phyloP scores from a whole-genome alignment of 1,139 yeast species.

The Taiozyma sp. region DNA sequence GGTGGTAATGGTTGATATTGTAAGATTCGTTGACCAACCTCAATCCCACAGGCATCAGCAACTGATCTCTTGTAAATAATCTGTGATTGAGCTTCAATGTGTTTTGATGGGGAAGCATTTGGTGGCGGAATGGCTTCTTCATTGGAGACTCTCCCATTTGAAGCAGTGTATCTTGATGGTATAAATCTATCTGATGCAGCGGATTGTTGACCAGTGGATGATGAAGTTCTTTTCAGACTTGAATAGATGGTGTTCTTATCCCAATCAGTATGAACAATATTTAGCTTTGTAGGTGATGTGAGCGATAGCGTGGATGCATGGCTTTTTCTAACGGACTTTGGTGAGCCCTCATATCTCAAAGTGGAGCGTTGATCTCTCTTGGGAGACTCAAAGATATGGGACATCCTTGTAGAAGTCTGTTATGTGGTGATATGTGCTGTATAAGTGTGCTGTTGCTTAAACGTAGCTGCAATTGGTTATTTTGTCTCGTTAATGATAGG shows the following conservation, averaged over 20 bases:
- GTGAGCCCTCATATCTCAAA: slow-evolving; percentile 15
- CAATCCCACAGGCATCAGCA: slow-evolving; percentile 92
- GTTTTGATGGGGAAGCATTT: slow-evolving; percentile 44
- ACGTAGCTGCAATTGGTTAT: no score
- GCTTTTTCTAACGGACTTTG: slow-evolving; percentile 13
- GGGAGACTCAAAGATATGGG: slow-evolving; percentile 5
- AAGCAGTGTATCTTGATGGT: slow-evolving; percentile 46
- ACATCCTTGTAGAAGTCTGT: background rate
- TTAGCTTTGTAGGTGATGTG: slow-evolving; percentile 43
- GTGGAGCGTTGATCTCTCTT: slow-evolving; percentile 9
- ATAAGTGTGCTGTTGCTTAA: no score
- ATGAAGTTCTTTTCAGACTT: slow-evolving; percentile 20
- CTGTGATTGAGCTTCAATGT: slow-evolving; percentile 66
- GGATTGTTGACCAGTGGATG: slow-evolving; percentile 5
- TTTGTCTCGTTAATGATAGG: slow-evolving; percentile 1
- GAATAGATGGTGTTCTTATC: slow-evolving; percentile 22
- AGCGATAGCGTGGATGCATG: slow-evolving; percentile 29
- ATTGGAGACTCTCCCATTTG: slow-evolving; percentile 34
- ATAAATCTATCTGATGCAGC: slow-evolving; percentile 43
- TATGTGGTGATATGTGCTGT: background rate
- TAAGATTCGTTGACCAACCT: slow-evolving; percentile 76
- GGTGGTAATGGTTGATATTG: slow-evolving; percentile 91
- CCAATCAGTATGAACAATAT: slow-evolving; percentile 39
- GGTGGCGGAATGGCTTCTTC: slow-evolving; percentile 34
- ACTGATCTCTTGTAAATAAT: slow-evolving; percentile 78